Evolutionary conservation across 1,139 yeast species (phyloP).

Genomic region (Kurtzmaniella quercitrusa): DNA sequence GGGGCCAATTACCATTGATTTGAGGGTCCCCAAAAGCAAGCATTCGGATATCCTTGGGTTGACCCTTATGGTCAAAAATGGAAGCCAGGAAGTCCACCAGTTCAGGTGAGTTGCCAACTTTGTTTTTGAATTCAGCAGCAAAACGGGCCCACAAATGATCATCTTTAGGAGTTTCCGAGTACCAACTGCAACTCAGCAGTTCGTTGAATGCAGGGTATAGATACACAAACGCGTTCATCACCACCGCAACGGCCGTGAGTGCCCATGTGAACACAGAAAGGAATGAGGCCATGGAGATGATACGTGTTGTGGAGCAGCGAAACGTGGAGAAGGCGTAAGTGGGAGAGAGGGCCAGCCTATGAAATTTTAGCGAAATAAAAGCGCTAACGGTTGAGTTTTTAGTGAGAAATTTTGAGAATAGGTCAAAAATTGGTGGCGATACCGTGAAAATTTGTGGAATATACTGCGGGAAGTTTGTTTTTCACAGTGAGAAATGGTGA

Average conservation of each 20-base stretch:
- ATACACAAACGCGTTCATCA: conserved; percentile 58
- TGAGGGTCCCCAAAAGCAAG: conserved; percentile 95
- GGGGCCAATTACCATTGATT: conserved; percentile 79
- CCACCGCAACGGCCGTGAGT: conserved; percentile 34
- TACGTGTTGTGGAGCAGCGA: not conserved
- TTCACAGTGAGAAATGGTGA: no score
- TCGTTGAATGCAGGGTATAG: conserved; percentile 65
- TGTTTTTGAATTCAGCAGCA: conserved; percentile 20
- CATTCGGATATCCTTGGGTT: conserved; percentile 51
- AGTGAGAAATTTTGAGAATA: no score
- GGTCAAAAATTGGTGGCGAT: no score
- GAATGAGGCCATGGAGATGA: conserved; percentile 4
- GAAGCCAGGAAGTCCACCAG: conserved; percentile 1
- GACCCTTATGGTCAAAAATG: conserved; percentile 9
- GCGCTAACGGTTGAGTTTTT: no score
- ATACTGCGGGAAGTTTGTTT: no score
- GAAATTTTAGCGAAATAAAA: no score
- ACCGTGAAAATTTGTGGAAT: no score
- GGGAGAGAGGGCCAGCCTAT: not conserved
- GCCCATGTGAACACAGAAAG: conserved; percentile 14
- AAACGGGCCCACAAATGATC: conserved; percentile 18
- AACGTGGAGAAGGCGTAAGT: not conserved
- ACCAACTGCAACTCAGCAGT: conserved; percentile 58
- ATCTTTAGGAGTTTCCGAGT: conserved; percentile 2
- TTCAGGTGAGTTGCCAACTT: not conserved